Percentiles rank a stretch among this genome's conserved stretches.
Evolutionary conservation across 2,329 filamentous ascomycete genomes (phyloP).

Genomic region (Teratosphaeria epicoccoides): DNA sequence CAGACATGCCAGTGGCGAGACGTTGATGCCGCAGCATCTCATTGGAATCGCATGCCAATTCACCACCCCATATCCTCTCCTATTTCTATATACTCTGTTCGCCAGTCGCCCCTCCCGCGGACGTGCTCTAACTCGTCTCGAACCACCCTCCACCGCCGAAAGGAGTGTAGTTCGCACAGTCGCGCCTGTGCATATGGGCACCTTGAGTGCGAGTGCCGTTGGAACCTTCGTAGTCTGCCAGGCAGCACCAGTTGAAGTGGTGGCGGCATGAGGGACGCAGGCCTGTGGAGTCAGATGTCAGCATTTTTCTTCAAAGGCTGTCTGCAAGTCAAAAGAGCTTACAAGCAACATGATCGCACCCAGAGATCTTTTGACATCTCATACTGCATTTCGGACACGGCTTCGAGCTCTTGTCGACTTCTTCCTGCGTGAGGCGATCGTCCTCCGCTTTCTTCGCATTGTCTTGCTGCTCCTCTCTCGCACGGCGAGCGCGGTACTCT

Average conservation of each 20-base stretch:
- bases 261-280: slow-evolving; percentile 7
- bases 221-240: slow-evolving; percentile 4
- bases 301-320: too few relatives aligned
- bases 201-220: slow-evolving; percentile 2
- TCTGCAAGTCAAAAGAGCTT: background rate
- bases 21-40: too few relatives aligned
- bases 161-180: too few relatives aligned
- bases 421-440: slow-evolving; percentile 1
- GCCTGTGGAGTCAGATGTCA: too few relatives aligned
- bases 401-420: slow-evolving; percentile 6
- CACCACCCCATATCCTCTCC: too few relatives aligned
- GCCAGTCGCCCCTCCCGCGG: too few relatives aligned
- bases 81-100: too few relatives aligned
- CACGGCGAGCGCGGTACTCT: slow-evolving; percentile 3
- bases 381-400: slow-evolving; percentile 11
- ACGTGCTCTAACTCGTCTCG: too few relatives aligned
- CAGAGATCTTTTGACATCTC: slow-evolving; percentile 12
- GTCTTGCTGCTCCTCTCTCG: background rate
- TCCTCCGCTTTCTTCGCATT: background rate
- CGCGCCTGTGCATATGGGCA: too few relatives aligned
- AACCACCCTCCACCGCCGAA: too few relatives aligned
- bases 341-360: slow-evolving; percentile 17
- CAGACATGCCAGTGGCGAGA: too few relatives aligned
- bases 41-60: too few relatives aligned
- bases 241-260: slow-evolving; percentile 19